A percentile compares a stretch with the other conserved stretches of the same genome.
phyloP scores from a whole-genome alignment of 192 early-diverging fungal genomes.

The Diversispora epigaea region DNA sequence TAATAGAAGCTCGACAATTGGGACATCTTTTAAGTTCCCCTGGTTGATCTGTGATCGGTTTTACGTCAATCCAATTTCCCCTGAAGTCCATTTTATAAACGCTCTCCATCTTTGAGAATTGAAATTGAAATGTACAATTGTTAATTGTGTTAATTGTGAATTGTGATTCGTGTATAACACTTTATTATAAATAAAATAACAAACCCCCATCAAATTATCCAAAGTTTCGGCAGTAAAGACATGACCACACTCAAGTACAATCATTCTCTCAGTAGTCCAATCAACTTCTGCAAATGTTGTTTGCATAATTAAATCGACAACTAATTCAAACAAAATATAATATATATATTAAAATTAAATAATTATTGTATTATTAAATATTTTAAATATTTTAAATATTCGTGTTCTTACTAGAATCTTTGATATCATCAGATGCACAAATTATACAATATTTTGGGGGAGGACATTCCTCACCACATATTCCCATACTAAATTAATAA shows the following conservation, averaged over 20 bases:
- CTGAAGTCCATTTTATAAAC: constrained; percentile 38
- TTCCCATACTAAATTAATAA: constrained; percentile 35
- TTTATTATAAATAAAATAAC: too few relatives aligned
- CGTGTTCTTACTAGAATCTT: too few relatives aligned
- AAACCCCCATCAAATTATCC: constrained; percentile 46
- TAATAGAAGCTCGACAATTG: constrained; percentile 7
- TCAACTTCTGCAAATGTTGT: constrained; percentile 31
- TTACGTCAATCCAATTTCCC: background rate
- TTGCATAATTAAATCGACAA: constrained; percentile 35
- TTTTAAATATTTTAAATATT: too few relatives aligned
- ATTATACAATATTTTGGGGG: constrained; percentile 36
- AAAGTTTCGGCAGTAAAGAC: constrained; percentile 50
- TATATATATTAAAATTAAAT: background rate
- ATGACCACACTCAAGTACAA: constrained; percentile 54
- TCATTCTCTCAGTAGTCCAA: constrained; percentile 42
- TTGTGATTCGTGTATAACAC: too few relatives aligned
- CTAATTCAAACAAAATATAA: background rate
- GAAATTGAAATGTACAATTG: too few relatives aligned
- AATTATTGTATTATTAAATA: too few relatives aligned
- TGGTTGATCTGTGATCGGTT: background rate
- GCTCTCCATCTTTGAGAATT: constrained; percentile 19
- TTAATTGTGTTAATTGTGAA: too few relatives aligned
- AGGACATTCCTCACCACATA: constrained; percentile 51
- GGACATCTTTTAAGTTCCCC: background rate
- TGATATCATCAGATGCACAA: constrained; percentile 33